Base-by-base conservation (phyloP, 192 early-diverging fungal genomes). In the Allomyces arbusculus region DNA sequence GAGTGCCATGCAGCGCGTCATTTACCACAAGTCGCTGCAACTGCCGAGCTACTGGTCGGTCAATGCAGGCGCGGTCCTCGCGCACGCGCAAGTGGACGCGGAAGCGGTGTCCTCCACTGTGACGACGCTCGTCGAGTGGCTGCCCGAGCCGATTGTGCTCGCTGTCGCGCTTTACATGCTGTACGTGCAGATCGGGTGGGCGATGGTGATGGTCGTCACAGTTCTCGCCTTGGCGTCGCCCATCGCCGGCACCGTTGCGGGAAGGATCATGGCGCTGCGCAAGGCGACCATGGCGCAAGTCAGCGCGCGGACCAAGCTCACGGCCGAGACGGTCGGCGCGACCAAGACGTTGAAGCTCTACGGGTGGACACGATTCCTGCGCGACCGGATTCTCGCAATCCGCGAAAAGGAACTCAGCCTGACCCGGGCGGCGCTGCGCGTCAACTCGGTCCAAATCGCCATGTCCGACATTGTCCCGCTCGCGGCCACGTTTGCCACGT, bases 281-380 rank as follows among this genome's bases (percentile, higher is more conserved):
- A 75, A 78, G 67, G 71, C 70, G 63, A 73, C 75, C 3, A 84
- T 86, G 26, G 77, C 64, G 9, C 73, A 76, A 23, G 86, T 83
- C 4, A 80, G 76, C 16, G 69, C 77, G 33, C 75, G 86, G 26
- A 83, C 87, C 25, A 83, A 85, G 65, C 71, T 86, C 61, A 88
- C 86, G 77, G 83, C 83, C 0, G 86, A 88, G 70, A 77, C 84
- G 50, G 68, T 88, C 45, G 85, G 83, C 1, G 84, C 84, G 19
- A 84, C 88, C 68, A 88, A 87, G 67, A 69, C 88, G n/a, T 82
- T 89, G 66, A 88, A 88, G 67, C 81, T 87, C 64, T 88, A 89
- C 68, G 80, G 82, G 11, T 89, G 87, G 87, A 86, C 88, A 63
- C 65, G 71, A 1, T 80, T 79, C 24, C 88, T 88, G 66, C 67